Base-by-base conservation (phyloP, 768 basidiomycete genomes). In the Naganishia onofrii region DNA sequence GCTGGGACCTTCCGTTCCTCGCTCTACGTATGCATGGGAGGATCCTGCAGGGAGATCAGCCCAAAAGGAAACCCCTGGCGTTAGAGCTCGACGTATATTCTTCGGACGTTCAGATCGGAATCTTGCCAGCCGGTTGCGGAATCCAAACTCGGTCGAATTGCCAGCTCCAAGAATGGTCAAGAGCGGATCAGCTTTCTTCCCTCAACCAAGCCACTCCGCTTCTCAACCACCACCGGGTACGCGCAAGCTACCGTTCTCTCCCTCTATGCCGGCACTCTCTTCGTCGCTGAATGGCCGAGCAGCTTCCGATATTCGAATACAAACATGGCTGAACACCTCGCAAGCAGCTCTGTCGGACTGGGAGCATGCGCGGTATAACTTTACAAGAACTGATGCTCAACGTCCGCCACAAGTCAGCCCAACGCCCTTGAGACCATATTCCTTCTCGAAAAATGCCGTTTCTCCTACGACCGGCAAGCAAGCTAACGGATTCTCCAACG, bases 241-340 rank as follows among this genome's bases (percentile, higher is more conserved):
- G 36, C 38, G 38, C 3, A 21, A 17, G 15, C 15, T 63, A 7
- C 60, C 60, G 12, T 17, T 44, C 6, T 63, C 60, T 7, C 60
- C 60, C 4, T 63, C 60, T 4, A 63, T 63, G 60, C 60, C 60
- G 21, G 60, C 38, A 1, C 26, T 63, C 0, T 63, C 60, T 44
- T 34, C 60, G 15, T 44, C 60, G 6, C n/a, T 63, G 60, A 34
- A 29, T 28, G 60, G 42, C 5, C 38, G 38, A 17, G 12, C 60
- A n/a, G 10, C 60, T 13, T 36, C 60, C 0, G 60, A 63, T 29
- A 15, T 63, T 26, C 60, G 60, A 17, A 44, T 63, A 17, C 60
- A 63, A 21, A 44, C n/a, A 19, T 63, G 60, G 60, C 60, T 63
- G 60, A 63, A 63, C 28, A 42, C 60, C 23, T 63, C 60, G 15